Evolutionary conservation across 345 rosid genomes (phyloP).

Genomic region (Reutealis trisperma): DNA sequence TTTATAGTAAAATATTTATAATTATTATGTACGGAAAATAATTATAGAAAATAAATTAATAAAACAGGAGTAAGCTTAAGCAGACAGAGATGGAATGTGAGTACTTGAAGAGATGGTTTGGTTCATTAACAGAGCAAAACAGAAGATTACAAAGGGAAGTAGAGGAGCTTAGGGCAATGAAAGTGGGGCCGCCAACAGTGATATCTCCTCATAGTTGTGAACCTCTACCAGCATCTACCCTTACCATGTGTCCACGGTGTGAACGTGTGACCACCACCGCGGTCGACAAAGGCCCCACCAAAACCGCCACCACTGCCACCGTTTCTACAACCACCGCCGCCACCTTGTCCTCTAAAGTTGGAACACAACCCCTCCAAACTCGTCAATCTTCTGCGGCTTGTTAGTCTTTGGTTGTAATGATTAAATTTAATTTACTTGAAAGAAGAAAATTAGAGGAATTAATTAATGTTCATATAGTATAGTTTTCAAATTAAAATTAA

Average conservation of each 20-base stretch:
- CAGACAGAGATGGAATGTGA: slow-evolving; percentile 98
- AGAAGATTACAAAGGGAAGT: slow-evolving; percentile 84
- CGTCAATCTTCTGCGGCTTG: slow-evolving; percentile 52
- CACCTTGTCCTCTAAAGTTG: slow-evolving; percentile 37
- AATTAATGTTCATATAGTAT: slow-evolving; percentile 31
- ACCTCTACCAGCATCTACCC: slow-evolving; percentile 67
- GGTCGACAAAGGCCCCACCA: slow-evolving; percentile 30
- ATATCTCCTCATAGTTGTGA: slow-evolving; percentile 51
- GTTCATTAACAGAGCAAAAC: slow-evolving; percentile 89
- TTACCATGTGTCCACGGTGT: slow-evolving; percentile 91
- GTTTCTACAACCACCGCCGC: slow-evolving; percentile 20
- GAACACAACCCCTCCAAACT: slow-evolving; percentile 37
- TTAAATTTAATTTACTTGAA: not conserved
- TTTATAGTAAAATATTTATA: no score
- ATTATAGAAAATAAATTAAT: no score
- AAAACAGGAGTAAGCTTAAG: slow-evolving; percentile 81
- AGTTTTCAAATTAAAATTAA: no score
- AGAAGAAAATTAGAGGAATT: slow-evolving; percentile 10
- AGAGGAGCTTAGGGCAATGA: slow-evolving; percentile 88
- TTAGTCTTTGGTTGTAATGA: slow-evolving; percentile 10
- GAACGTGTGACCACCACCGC: slow-evolving; percentile 67
- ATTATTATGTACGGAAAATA: no score
- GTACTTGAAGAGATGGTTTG: slow-evolving; percentile 90
- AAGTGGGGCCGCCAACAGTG: slow-evolving; percentile 62
- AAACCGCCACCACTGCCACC: slow-evolving; percentile 6